phyloP scores from a whole-genome alignment of 768 basidiomycete genomes.

The Leccinum variicolor region DNA sequence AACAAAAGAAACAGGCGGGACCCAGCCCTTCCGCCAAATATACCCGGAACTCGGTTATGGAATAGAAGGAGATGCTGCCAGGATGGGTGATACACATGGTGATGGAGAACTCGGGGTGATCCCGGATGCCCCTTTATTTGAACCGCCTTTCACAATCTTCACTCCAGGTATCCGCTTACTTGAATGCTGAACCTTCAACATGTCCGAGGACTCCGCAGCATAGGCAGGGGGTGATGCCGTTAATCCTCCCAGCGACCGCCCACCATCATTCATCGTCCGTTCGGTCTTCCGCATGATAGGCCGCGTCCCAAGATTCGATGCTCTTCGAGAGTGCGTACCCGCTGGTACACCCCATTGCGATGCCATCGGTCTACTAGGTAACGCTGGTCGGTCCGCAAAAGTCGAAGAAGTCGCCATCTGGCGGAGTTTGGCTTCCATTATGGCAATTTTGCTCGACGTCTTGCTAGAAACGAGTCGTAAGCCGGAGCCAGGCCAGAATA shows the following conservation, averaged over 20 bases:
- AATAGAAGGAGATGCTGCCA: background rate
- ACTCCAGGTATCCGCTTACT: constrained; percentile 31
- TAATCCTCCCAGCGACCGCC: background rate
- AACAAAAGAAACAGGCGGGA: constrained; percentile 1
- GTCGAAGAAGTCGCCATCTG: constrained; percentile 54
- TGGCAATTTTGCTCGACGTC: constrained; percentile 86
- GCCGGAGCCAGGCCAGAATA: constrained; percentile 2
- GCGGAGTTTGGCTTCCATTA: constrained; percentile 92
- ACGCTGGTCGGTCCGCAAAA: constrained; percentile 17
- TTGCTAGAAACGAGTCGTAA: constrained; percentile 36
- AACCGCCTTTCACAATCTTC: constrained; percentile 27
- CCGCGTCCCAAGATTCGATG: background rate
- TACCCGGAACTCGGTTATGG: constrained; percentile 8
- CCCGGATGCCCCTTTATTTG: constrained; percentile 12
- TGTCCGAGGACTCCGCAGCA: constrained; percentile 16
- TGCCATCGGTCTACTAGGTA: constrained; percentile 22
- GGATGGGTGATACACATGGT: background rate
- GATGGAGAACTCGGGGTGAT: constrained; percentile 4
- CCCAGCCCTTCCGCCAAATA: background rate
- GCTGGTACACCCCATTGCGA: background rate
- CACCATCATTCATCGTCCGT: constrained; percentile 1
- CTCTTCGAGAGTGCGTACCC: constrained; percentile 1
- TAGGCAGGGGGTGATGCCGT: background rate
- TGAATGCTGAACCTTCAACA: constrained; percentile 7
- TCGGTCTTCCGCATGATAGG: background rate